These are phyloP conservation scores for Backusella circina DNA, from an alignment of 192 early-diverging fungal species.

Conservation along the genomic window DNA sequence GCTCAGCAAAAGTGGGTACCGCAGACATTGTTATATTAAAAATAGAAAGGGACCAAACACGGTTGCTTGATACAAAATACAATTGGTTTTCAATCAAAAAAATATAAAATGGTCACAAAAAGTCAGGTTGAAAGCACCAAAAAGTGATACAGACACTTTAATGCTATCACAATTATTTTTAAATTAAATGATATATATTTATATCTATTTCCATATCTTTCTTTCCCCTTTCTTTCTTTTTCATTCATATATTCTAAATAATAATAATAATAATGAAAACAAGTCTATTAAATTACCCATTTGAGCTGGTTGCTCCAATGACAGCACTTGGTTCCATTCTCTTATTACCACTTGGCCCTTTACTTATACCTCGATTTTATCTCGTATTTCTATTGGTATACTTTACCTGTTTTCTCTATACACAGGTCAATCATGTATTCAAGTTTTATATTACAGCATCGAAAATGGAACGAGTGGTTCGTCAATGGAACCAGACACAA, in stretches of 20 bases:
- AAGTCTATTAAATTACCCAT: slow-evolving; percentile 32
- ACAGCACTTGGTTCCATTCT: slow-evolving; percentile 38
- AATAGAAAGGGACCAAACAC: neutral
- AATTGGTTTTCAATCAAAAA: neutral
- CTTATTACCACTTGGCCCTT: slow-evolving; percentile 37
- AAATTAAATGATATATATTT: neutral
- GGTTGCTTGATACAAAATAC: neutral
- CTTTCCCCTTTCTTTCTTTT: neutral
- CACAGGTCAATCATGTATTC: slow-evolving; percentile 41
- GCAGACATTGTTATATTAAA: neutral
- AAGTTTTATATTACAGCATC: slow-evolving; percentile 44
- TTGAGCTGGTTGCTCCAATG: slow-evolving; percentile 46
- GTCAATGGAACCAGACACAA: slow-evolving; percentile 31
- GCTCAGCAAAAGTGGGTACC: neutral
- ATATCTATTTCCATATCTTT: neutral
- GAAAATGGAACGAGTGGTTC: slow-evolving; percentile 38
- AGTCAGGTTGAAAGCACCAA: neutral
- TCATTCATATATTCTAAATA: neutral
- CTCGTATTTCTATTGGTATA: slow-evolving; percentile 42
- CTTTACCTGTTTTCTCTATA: slow-evolving; percentile 40
- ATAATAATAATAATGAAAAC: neutral
- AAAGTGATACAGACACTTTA: neutral
- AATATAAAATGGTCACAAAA: neutral
- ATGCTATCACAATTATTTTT: neutral
- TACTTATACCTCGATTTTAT: slow-evolving; percentile 40